phyloP scores from a whole-genome alignment of 1,139 yeast species.

The Diutina siamensis region DNA sequence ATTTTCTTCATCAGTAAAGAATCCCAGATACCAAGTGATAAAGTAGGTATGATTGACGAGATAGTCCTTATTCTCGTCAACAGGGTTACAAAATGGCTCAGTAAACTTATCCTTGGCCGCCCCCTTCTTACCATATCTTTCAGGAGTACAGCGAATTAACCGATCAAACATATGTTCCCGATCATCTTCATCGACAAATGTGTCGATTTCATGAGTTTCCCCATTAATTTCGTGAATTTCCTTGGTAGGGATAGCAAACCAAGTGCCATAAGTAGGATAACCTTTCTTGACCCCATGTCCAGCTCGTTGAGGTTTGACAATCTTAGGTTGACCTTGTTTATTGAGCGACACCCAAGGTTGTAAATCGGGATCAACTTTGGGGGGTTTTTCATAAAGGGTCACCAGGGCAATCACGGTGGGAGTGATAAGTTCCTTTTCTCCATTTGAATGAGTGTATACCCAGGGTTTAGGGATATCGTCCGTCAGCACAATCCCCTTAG shows the following conservation, averaged over 20 bases:
- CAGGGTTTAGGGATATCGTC: slow-evolving; percentile 37
- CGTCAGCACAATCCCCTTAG: slow-evolving; percentile 8
- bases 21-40: slow-evolving; percentile 69
- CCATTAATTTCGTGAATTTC: slow-evolving; percentile 39
- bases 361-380: slow-evolving; percentile 52
- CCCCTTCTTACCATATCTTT: slow-evolving; percentile 56
- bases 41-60: slow-evolving; percentile 56
- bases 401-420: slow-evolving; percentile 80
- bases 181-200: slow-evolving; percentile 50
- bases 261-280: slow-evolving; percentile 64
- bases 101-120: slow-evolving; percentile 40
- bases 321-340: slow-evolving; percentile 71
- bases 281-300: slow-evolving; percentile 58
- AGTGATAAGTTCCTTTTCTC: slow-evolving; percentile 50
- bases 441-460: slow-evolving; percentile 57
- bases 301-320: slow-evolving; percentile 62
- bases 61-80: slow-evolving; percentile 40
- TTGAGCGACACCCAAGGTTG: slow-evolving; percentile 76
- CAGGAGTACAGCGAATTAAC: slow-evolving; percentile 76
- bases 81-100: slow-evolving; percentile 77
- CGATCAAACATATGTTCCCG: slow-evolving; percentile 66
- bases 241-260: slow-evolving; percentile 62
- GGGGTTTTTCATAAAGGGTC: slow-evolving; percentile 67
- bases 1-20: slow-evolving; percentile 33
- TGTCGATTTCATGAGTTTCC: slow-evolving; percentile 43